Base-by-base conservation (phyloP, 306 rosid species). In the Lablab purpureus region DNA sequence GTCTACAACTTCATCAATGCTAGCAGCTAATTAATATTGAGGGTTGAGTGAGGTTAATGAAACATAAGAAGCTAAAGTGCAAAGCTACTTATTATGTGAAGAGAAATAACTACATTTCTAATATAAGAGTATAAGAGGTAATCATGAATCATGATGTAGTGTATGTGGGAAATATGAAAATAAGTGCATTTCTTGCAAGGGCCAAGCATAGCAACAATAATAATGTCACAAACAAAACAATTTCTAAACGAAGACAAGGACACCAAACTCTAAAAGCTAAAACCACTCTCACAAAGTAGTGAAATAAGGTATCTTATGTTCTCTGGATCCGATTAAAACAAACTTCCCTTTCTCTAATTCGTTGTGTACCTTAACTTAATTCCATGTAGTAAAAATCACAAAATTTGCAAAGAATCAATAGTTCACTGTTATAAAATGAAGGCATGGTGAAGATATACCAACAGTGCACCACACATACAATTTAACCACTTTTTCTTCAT, bases 261-360 rank as follows among this genome's bases (percentile, higher is more conserved):
- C 88, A 78, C 73, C 85, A 72, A 88, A 82, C 84, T 77, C 88
- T 62, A 81, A 84, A 84, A 72, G 90, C 86, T 87, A 86, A 89
- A 82, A 83, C 43, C 86, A 73, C 63, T 85, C 79, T 75, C 87
- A 77, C 52, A 83, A 78, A 83, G 56, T 73, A 82, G 59, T 47
- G 17, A 49, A 77, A 67, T 67, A 74, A 76, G 85, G 86, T 80
- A 76, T 85, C 84, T 82, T 76, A 32, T 82, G 54, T 79, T 75
- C 74, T 56, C 18, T 83, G 75, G 80, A 90, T 82, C 83, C 78
- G 82, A 41, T 81, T 69, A 70, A 64, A 76, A 64, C 64, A 49
- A 32, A 84, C 21, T 77, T 71, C 67, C 59, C 65, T 49, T 49
- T 40, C 34, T 52, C 72, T 75, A 34, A n/a, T n/a, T n/a, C n/a